These are phyloP conservation scores for Brasilioporus rufonigricans DNA, from an alignment of 768 basidiomycete species.

Conservation along the genomic window DNA sequence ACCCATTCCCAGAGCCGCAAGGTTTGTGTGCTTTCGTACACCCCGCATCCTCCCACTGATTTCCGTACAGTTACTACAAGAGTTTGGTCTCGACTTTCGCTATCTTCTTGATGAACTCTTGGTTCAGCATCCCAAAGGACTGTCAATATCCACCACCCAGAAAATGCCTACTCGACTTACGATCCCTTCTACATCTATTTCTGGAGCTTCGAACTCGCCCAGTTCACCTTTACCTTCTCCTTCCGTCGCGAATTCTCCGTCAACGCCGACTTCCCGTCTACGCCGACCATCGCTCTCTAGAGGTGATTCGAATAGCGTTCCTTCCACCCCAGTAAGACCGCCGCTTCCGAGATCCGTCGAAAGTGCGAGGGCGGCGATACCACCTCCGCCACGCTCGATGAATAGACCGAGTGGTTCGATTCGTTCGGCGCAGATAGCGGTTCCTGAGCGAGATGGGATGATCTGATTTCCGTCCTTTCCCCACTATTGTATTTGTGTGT, in stretches of 20 bases:
- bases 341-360: slow-evolving; percentile 30
- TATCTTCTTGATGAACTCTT: slow-evolving; percentile 83
- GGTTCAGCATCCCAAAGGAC: slow-evolving; percentile 45
- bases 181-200: slow-evolving; percentile 15
- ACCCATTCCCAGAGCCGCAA: slow-evolving; percentile 81
- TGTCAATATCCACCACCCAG: slow-evolving; percentile 13
- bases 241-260: slow-evolving; percentile 14
- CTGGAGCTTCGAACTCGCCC: slow-evolving; percentile 14
- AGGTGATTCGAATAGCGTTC: slow-evolving; percentile 27
- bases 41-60: not conserved
- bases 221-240: slow-evolving; percentile 18
- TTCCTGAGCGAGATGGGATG: slow-evolving; percentile 62
- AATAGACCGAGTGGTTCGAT: slow-evolving; percentile 60
- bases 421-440: slow-evolving; percentile 49
- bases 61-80: slow-evolving; percentile 68
- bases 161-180: slow-evolving; percentile 31
- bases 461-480: slow-evolving; percentile 36
- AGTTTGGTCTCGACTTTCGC: slow-evolving; percentile 92
- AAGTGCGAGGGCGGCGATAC: slow-evolving; percentile 42
- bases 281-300: slow-evolving; percentile 25
- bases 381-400: slow-evolving; percentile 62
- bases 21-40: slow-evolving; percentile 41
- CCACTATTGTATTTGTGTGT: not conserved
- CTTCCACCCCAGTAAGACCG: slow-evolving; percentile 14
- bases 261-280: slow-evolving; percentile 29